Percentiles rank a stretch among this genome's conserved stretches.
Evolutionary conservation across 2,329 filamentous ascomycete genomes (phyloP).

Genomic region (Didymella lethalis): DNA sequence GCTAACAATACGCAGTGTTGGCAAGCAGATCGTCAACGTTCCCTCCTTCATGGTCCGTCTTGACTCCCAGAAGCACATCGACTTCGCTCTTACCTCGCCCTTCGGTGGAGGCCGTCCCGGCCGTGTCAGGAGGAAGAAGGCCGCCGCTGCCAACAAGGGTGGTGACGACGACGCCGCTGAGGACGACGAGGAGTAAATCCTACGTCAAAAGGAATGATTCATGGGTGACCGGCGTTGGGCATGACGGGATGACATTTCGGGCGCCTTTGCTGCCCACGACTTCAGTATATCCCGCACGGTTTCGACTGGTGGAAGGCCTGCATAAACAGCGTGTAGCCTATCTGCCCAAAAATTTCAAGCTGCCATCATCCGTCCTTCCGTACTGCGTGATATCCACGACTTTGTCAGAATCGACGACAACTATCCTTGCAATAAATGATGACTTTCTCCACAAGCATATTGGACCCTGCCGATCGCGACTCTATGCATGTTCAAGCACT

Average conservation of each 20-base stretch:
- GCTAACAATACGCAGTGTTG: conserved; percentile 69
- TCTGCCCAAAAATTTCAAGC: conserved; percentile 46
- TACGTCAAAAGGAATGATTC: conserved; percentile 40
- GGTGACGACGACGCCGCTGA: conserved; percentile 84
- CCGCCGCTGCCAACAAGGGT: conserved; percentile 89
- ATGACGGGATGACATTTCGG: conserved; percentile 47
- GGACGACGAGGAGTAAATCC: conserved; percentile 75
- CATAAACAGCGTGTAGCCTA: conserved; percentile 40
- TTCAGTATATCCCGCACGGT: conserved; percentile 44
- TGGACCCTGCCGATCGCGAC: conserved; percentile 2
- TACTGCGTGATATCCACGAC: conserved; percentile 15
- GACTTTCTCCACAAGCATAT: background rate
- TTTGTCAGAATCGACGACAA: background rate
- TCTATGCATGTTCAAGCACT: background rate
- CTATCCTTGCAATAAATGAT: background rate
- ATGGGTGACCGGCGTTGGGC: conserved; percentile 49
- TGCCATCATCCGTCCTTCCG: conserved; percentile 37
- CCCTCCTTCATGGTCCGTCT: conserved; percentile 99
- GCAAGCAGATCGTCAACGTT: conserved; percentile 99
- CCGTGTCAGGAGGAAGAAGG: conserved; percentile 99
- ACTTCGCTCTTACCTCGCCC: conserved; percentile 96
- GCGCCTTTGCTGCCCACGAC: conserved; percentile 40
- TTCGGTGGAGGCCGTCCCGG: conserved; percentile 97
- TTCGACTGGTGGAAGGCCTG: conserved; percentile 40
- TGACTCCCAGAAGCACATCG: conserved; percentile 99